A percentile compares a stretch with the other conserved stretches of the same genome.
Conservation (phyloP, 2,329 filamentous ascomycete species). For the Colletotrichum filicis region DNA sequence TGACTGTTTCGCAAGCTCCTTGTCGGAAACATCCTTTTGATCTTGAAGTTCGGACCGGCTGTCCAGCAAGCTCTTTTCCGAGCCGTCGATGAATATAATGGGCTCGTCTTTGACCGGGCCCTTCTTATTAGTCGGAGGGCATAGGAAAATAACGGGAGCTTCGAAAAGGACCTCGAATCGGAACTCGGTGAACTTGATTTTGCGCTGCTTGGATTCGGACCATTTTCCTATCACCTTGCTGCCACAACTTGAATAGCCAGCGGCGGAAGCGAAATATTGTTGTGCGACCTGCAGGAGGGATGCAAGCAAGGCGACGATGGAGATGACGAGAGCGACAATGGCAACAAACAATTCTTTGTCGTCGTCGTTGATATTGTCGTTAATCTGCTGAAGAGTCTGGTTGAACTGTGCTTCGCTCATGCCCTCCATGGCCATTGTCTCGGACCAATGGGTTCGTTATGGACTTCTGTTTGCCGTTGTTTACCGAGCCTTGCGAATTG, state of each 20-base stretch:
- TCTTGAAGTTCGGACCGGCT: slow-evolving; percentile 44
- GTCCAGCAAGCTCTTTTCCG: slow-evolving; percentile 45
- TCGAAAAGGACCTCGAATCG: slow-evolving; percentile 62
- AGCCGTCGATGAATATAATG: slow-evolving; percentile 53
- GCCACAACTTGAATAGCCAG: slow-evolving; percentile 60
- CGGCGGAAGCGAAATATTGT: slow-evolving; percentile 61
- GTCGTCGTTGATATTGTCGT: slow-evolving; percentile 31
- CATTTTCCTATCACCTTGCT: slow-evolving; percentile 60
- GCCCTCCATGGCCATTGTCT: slow-evolving; percentile 3
- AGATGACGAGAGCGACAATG: slow-evolving; percentile 57
- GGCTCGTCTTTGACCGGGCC: slow-evolving; percentile 45
- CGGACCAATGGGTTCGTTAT: background rate
- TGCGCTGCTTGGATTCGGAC: slow-evolving; percentile 52
- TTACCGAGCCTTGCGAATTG: background rate
- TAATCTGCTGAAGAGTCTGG: slow-evolving; percentile 14
- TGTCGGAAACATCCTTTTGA: slow-evolving; percentile 30
- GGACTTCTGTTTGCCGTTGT: background rate
- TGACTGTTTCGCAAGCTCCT: slow-evolving; percentile 29
- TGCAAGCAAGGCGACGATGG: slow-evolving; percentile 57
- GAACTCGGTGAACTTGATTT: slow-evolving; percentile 54
- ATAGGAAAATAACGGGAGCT: slow-evolving; percentile 62
- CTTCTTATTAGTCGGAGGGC: slow-evolving; percentile 50
- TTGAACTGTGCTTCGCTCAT: slow-evolving; percentile 24
- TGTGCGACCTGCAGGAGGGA: slow-evolving; percentile 60
- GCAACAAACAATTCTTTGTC: slow-evolving; percentile 51